Conservation (phyloP, 306 rosid genomes). For the Quercus mongolica region DNA sequence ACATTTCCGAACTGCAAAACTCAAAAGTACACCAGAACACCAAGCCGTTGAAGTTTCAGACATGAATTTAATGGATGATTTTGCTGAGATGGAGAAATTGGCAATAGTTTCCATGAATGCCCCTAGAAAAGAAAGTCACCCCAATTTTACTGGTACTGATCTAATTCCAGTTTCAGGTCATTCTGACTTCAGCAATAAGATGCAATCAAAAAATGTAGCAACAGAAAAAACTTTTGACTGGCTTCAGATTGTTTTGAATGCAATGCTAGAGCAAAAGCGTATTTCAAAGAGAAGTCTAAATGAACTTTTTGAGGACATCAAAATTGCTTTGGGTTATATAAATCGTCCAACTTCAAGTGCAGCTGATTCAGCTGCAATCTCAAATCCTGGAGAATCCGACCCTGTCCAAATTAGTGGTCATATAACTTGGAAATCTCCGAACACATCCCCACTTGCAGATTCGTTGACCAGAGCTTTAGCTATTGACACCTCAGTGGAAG, state of each 20-base stretch:
- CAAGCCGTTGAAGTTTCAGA: constrained; percentile 37
- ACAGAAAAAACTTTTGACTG: constrained; percentile 56
- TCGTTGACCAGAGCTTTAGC: constrained; percentile 3
- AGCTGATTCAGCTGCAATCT: constrained; percentile 23
- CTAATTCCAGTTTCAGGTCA: constrained; percentile 43
- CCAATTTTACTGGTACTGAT: constrained; percentile 40
- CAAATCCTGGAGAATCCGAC: constrained; percentile 24
- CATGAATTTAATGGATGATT: constrained; percentile 55
- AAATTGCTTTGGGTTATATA: constrained; percentile 58
- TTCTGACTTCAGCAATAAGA: constrained; percentile 21
- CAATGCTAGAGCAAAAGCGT: constrained; percentile 50
- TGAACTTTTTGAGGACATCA: constrained; percentile 69
- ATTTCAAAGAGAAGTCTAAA: constrained; percentile 54
- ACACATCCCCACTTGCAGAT: neutral
- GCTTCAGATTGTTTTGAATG: constrained; percentile 75
- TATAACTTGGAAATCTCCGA: constrained; percentile 10
- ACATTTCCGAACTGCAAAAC: constrained; percentile 45
- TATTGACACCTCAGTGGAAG: constrained; percentile 20
- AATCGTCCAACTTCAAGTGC: constrained; percentile 28
- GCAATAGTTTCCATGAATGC: constrained; percentile 59
- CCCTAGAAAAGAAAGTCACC: constrained; percentile 24
- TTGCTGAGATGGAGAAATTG: constrained; percentile 73
- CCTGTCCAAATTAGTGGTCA: constrained; percentile 13
- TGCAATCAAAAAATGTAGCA: constrained; percentile 16
- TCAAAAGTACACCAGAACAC: constrained; percentile 25